Evolutionary conservation across 768 basidiomycete genomes (phyloP), one percentile per base, ranked within the genome.

Genomic region (Hypholoma sublateritium): DNA sequence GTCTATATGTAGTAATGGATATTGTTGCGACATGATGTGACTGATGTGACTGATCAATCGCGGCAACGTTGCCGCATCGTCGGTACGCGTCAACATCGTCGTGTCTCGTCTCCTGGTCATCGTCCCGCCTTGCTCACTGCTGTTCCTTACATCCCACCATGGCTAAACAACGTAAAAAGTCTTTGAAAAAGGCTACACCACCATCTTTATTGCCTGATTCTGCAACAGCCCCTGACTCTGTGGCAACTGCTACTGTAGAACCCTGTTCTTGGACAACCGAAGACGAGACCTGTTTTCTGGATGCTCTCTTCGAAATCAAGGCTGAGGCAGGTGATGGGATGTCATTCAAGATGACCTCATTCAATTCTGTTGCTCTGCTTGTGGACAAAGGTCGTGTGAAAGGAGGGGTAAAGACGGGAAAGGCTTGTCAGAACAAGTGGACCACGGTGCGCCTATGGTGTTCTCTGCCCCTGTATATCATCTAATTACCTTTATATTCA

Each of bases 271-370:
- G 17, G 39, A 41, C 13, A 41, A 19, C 39, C 3, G 14, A 3
- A 41, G 39, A 41, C 11, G 17, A 14, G 11, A 3, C 39, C 4
- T 5, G 3, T 19, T 41, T 19, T 4, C 17, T 19, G 3, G 39
- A 19, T 19, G 14, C 11, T 41, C 39, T 41, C 4, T 4, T 19
- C 17, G 17, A 14, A 5, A 19, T 19, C 17, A 14, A 41, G 39
- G 14, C 39, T 42, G 56, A 17, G 17, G 62, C 68, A 49, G 67
- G 62, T 11, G 61, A 66, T 63, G 61, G 60, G 35, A 53, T 55
- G 17, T 64, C 54, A 56, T 70, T 69, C 59, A 67, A 67, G 54
- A 48, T 56, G 53, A 24, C 42, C 0, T 61, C 59, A 4, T 70
- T 62, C 46, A 50, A 54, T 28, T 58, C 39, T 22, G 61, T 61